These are phyloP conservation scores for Penicillium crystallinum DNA, from an alignment of 495 filamentous ascomycete species.

Conservation along the genomic window DNA sequence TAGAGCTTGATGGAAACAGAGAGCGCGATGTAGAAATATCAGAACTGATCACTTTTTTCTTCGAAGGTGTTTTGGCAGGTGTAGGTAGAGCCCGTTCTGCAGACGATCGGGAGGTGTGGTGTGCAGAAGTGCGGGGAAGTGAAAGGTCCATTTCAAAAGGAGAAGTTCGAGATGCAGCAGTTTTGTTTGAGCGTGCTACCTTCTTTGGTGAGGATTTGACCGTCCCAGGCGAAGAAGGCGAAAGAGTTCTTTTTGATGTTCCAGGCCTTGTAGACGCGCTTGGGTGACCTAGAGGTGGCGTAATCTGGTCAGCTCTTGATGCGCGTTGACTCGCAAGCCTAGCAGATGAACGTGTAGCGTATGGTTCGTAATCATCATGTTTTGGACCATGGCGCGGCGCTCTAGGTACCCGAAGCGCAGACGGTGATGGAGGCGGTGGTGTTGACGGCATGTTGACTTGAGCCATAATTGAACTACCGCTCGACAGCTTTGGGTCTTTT, in stretches of 20 bases:
- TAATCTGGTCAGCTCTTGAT: slow-evolving; percentile 28
- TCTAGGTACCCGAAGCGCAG: slow-evolving; percentile 55
- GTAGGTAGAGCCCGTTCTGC: slow-evolving; percentile 64
- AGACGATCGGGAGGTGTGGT: slow-evolving; percentile 21
- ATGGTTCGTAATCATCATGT: slow-evolving; percentile 67
- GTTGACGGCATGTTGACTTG: slow-evolving; percentile 54
- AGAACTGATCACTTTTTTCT: slow-evolving; percentile 54
- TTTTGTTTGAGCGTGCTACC: not conserved
- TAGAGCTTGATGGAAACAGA: slow-evolving; percentile 59
- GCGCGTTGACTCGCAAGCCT: slow-evolving; percentile 42
- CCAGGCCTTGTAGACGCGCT: slow-evolving; percentile 10
- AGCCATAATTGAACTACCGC: not conserved
- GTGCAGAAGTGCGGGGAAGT: slow-evolving; percentile 9
- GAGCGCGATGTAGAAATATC: slow-evolving; percentile 65
- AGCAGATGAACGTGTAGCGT: slow-evolving; percentile 47
- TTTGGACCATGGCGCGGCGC: slow-evolving; percentile 67
- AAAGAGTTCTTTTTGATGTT: slow-evolving; percentile 3
- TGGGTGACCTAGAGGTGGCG: slow-evolving; percentile 34
- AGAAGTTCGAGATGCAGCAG: not conserved
- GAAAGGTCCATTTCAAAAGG: not conserved
- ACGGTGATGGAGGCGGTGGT: slow-evolving; percentile 54
- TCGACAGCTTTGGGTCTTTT: not conserved
- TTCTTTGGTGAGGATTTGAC: not conserved
- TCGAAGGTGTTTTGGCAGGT: slow-evolving; percentile 77
- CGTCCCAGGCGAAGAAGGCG: slow-evolving; percentile 1